Evolutionary conservation across 352 stramenopile species (phyloP), one percentile per base, ranked within the genome.

Genomic region (Plasmopara halstedii): DNA sequence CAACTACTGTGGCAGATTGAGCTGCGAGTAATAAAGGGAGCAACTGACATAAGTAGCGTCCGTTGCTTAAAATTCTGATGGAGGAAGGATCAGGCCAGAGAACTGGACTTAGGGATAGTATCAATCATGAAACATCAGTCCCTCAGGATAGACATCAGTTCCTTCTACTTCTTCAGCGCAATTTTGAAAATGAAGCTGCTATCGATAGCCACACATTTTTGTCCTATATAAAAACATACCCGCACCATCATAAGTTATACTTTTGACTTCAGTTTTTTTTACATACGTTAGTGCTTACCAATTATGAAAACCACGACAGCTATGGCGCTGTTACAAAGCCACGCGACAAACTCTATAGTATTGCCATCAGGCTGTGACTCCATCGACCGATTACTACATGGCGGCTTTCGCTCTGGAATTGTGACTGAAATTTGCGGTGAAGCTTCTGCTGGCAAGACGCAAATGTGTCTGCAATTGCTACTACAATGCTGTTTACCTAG

Each of bases 1-100:
- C 77, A 83, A 82, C 59, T 75, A 86, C 77, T 86, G 77, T 88
- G 77, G 77, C 77, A 88, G 77, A 88, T 88, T 78, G 85, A 73
- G 69, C 68, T 86, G 77, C 77, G 83, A 61, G 58, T 39, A 18
- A 35, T 37, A 3, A 17, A 25, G 15, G 42, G 41, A 46, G 3
- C 41, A 41, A 47, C 3, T 35, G 40, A 51, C 15, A 56, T 33
- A 7, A 47, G 47, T 18, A 18, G 21, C 20, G 46, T 38, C 25
- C 18, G 33, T 9, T 3, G 22, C 7, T n/a, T 5, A 33, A 45
- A 23, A 32, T 22, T 11, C 9, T 8, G 13, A 13, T 41, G 34
- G 20, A 5, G 57, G 57, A 86, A 81, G 74, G 70, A 88, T 88
- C 77, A 88, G 74, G 74, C 77, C 77, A 85, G 72, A 70, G 63